Conservation (phyloP, 2,329 filamentous ascomycete species). For the Aureobasidium pullulans region DNA sequence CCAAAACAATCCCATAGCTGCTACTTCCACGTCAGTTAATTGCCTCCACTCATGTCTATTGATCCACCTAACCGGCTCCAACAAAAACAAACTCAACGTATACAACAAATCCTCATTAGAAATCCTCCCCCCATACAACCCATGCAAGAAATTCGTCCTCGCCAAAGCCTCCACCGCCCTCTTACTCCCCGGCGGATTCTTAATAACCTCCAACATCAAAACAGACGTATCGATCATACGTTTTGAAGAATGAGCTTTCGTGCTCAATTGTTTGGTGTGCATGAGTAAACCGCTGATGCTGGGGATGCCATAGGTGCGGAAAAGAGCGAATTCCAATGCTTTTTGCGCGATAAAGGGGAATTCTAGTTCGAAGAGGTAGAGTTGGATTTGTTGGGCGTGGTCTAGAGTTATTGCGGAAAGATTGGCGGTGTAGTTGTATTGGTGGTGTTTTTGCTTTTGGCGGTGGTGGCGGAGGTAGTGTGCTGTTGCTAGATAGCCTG, state of each 20-base stretch:
- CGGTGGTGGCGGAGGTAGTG: conserved; percentile 9
- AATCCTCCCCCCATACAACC: conserved; percentile 53
- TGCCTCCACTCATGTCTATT: conserved; percentile 61
- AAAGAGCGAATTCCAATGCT: conserved; percentile 11
- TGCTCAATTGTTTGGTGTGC: conserved; percentile 11
- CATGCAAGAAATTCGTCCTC: conserved; percentile 58
- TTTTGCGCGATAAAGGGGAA: conserved; percentile 14
- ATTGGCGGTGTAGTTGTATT: neutral
- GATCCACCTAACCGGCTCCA: conserved; percentile 59
- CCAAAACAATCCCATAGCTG: conserved; percentile 60
- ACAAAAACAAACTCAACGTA: conserved; percentile 57
- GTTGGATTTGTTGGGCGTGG: conserved; percentile 13
- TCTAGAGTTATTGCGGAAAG: neutral
- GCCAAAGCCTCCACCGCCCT: conserved; percentile 45
- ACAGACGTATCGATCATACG: conserved; percentile 47
- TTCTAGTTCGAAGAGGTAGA: conserved; percentile 9
- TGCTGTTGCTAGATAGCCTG: neutral
- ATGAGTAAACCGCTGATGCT: conserved; percentile 15
- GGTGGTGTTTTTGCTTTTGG: neutral
- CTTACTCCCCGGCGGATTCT: conserved; percentile 35
- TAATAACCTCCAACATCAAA: conserved; percentile 43
- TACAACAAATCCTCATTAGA: conserved; percentile 57
- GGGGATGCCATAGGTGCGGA: conserved; percentile 17
- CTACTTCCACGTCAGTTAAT: conserved; percentile 59
- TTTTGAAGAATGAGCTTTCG: conserved; percentile 32